phyloP scores from a whole-genome alignment of 148 eudicot species.

The Vaccinium vitisidaea region DNA sequence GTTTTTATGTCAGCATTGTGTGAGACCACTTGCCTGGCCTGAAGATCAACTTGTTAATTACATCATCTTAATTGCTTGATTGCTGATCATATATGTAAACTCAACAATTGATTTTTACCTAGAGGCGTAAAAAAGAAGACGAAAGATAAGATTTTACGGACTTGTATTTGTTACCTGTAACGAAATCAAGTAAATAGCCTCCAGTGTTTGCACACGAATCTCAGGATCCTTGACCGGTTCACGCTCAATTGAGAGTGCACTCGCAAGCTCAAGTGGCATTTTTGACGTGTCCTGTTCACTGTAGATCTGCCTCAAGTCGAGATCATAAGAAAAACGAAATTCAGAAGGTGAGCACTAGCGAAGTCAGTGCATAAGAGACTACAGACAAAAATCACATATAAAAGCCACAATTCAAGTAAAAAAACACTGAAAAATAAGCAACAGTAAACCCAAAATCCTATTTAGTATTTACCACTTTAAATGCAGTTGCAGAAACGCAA shows the following conservation, averaged over 20 bases:
- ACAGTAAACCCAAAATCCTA: not conserved
- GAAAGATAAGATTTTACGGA: not conserved
- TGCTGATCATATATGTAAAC: not conserved
- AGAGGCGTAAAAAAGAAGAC: not conserved
- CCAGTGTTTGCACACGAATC: slow-evolving; percentile 79
- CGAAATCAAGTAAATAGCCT: slow-evolving; percentile 74
- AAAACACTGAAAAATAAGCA: not conserved
- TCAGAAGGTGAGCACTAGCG: slow-evolving; percentile 9
- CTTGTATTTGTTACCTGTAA: slow-evolving; percentile 53
- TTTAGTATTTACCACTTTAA: not conserved
- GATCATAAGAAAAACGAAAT: not conserved
- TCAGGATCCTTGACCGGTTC: slow-evolving; percentile 74
- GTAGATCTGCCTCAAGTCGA: slow-evolving; percentile 50
- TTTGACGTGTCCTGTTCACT: slow-evolving; percentile 76
- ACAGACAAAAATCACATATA: not conserved
- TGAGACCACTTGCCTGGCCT: too few relatives aligned
- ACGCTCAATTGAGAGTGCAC: slow-evolving; percentile 88
- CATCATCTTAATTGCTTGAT: not conserved
- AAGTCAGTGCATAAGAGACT: not conserved
- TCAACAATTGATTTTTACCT: not conserved
- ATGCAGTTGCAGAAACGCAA: not conserved
- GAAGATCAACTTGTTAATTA: not conserved
- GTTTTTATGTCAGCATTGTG: too few relatives aligned
- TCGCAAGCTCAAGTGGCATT: slow-evolving; percentile 93
- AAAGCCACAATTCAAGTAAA: slow-evolving; percentile 9